Conservation (phyloP, 169 alveolate species). For the Eimeria praecox region DNA sequence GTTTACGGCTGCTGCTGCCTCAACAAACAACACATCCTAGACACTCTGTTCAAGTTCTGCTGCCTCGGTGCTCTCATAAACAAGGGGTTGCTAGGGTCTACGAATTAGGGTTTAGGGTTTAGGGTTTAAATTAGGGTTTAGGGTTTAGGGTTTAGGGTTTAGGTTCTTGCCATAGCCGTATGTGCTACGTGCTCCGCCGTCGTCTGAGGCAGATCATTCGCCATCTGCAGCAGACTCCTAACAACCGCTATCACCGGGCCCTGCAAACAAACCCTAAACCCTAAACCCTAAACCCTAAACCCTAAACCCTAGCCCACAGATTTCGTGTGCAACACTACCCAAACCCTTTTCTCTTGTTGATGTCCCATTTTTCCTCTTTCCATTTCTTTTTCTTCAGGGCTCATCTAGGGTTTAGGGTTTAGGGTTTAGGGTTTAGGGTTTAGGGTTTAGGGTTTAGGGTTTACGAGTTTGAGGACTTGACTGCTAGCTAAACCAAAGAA, state of each 20-base stretch:
- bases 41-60: no score
- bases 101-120: no score
- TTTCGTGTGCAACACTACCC: neutral
- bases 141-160: no score
- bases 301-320: neutral
- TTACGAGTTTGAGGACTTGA: constrained; percentile 9
- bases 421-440: neutral
- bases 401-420: neutral
- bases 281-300: neutral
- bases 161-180: neutral
- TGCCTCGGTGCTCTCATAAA: no score
- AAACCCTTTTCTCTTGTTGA: no score
- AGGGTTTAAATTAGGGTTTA: no score
- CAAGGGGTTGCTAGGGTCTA: no score
- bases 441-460: constrained; percentile 20
- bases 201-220: neutral
- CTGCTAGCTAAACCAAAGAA: constrained; percentile 57
- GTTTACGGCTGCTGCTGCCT: no score
- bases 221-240: neutral
- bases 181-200: constrained; percentile 21
- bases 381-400: neutral
- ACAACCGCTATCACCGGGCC: neutral
- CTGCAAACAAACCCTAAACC: neutral
- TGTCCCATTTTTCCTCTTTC: no score
- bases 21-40: no score